Percentiles rank a stretch among this genome's conserved stretches.
Conservation (phyloP, 108 stramenopile species). For the Bacterosira constricta region DNA sequence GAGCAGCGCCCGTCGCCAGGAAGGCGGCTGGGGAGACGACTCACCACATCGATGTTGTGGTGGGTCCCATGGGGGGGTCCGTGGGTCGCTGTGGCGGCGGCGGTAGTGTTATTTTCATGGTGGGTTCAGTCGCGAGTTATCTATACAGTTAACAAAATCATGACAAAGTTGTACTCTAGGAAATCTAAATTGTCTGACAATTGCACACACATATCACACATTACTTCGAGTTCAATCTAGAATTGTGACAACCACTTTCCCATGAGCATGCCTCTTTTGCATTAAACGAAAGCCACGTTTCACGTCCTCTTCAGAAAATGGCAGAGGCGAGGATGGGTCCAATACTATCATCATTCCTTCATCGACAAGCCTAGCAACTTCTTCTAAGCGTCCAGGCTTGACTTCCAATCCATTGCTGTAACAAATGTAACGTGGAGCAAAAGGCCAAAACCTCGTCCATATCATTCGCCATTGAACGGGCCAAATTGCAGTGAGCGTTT, state of each 20-base stretch:
- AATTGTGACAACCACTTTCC: slow-evolving; percentile 64
- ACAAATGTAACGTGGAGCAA: slow-evolving; percentile 20
- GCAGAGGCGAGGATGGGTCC: slow-evolving; percentile 68
- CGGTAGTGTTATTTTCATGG: no score
- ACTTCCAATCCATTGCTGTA: slow-evolving; percentile 31
- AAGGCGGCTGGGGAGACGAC: no score
- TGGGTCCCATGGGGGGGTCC: no score
- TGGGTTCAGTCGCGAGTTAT: no score
- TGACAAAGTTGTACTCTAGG: no score
- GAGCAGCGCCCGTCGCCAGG: no score
- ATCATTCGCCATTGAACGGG: slow-evolving; percentile 43
- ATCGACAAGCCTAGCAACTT: slow-evolving; percentile 43
- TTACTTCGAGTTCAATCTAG: no score
- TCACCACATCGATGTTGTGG: no score
- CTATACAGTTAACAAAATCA: no score
- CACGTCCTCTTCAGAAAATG: slow-evolving; percentile 72
- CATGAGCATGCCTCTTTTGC: slow-evolving; percentile 62
- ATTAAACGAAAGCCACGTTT: slow-evolving; percentile 58
- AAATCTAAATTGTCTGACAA: no score
- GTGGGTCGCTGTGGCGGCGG: no score
- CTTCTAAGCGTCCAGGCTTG: slow-evolving; percentile 19
- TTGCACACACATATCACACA: no score
- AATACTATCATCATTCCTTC: slow-evolving; percentile 63
- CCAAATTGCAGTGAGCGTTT: slow-evolving; percentile 34
- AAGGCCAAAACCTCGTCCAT: slow-evolving; percentile 35